These are phyloP conservation scores for Lactifluus rugatus DNA, from an alignment of 768 basidiomycete genomes.

Conservation along the genomic window DNA sequence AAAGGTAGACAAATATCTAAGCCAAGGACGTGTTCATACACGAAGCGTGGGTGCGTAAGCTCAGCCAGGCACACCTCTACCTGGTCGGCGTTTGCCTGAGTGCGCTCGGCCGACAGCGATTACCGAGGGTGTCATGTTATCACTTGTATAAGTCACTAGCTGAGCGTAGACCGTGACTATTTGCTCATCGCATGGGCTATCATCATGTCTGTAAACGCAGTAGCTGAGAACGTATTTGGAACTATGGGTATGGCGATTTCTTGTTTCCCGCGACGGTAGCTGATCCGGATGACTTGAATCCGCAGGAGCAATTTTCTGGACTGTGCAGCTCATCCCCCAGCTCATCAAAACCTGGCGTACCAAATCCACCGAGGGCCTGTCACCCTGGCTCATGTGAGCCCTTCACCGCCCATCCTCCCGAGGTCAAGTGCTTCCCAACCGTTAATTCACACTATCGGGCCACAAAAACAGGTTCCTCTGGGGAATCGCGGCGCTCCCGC, in stretches of 20 bases:
- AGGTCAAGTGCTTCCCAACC: too few relatives aligned
- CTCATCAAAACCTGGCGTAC: conserved; percentile 61
- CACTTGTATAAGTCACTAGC: too few relatives aligned
- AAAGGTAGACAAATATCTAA: too few relatives aligned
- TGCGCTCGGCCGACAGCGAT: too few relatives aligned
- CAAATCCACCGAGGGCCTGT: conserved; percentile 62
- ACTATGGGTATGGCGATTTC: conserved; percentile 42
- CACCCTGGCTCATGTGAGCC: conserved; percentile 51
- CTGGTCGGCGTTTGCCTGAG: too few relatives aligned
- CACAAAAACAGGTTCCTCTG: conserved; percentile 34
- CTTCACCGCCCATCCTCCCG: not conserved
- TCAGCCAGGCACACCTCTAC: too few relatives aligned
- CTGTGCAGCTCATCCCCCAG: conserved; percentile 57
- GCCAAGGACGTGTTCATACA: too few relatives aligned
- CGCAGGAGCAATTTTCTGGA: conserved; percentile 60
- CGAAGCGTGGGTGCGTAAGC: too few relatives aligned
- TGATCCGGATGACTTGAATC: not conserved
- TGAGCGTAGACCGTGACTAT: too few relatives aligned
- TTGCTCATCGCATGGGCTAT: not conserved
- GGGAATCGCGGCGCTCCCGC: conserved; percentile 47
- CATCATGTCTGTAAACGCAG: conserved; percentile 37
- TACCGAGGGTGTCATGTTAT: too few relatives aligned
- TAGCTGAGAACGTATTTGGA: conserved; percentile 59
- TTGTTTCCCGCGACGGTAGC: too few relatives aligned
- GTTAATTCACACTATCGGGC: conserved; percentile 24